Base-by-base conservation (phyloP, 306 rosid species). In the Pterocarpus macrocarpus region DNA sequence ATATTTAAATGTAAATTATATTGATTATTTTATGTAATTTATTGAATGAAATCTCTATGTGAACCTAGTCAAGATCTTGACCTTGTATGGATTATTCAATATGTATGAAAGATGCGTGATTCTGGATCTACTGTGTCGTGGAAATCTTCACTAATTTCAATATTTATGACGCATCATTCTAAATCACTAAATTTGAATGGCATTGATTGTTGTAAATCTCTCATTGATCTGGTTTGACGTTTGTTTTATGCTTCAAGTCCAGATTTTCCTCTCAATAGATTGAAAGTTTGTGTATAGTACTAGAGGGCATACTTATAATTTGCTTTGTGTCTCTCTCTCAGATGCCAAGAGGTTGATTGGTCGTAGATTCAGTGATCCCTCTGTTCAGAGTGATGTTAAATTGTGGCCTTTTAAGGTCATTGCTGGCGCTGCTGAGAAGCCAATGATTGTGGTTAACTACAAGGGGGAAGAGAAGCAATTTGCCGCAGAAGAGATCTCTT, bases 341-440 rank as follows among this genome's bases (percentile, higher is more conserved):
- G 94, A 90, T 82, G 94, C 94, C 0, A 90, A 90, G 87, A 81
- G 94, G 58, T 83, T 90, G 92, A 90, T 90, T 55, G 94, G 94
- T 4, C 84, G 94, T 12, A 85, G 94, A 86, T 81, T 83, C 63
- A 63, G 70, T 2, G 94, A 90, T 39, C 67, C 94, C 7, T 69
- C 92, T 16, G 94, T 90, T 36, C 94, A 90, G 81, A 84, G 85
- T 13, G 94, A 90, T 34, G 83, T 88, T 28, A 90, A 90, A 49
- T 69, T 90, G 84, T 90, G 94, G 94, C 94, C 94, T 0, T 90
- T 90, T 64, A 90, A 88, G 88, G 78, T 90, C 61, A 81, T 70
- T 1, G 0, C 92, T 12, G 94, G 92, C 0, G 79, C 94, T 12
- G 92, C 87, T 73, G 94, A 90, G 13, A 90, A 90, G 87, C 94